Evolutionary conservation across 1,284 basidiomycete genomes (phyloP).

Genomic region (Salmacisia buchloeana): DNA sequence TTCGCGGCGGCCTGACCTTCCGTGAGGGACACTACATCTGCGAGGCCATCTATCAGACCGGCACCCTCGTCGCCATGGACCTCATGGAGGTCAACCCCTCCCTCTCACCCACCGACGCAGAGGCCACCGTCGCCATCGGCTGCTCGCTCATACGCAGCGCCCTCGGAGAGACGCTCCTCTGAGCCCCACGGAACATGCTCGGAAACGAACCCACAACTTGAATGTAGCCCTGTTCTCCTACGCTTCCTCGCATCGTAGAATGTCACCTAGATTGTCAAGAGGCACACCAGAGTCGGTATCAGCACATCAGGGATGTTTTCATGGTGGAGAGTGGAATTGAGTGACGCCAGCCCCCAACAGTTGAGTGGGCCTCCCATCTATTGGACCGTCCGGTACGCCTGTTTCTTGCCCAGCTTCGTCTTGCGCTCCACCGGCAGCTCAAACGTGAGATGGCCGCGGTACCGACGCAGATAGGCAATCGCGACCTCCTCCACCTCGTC

Average conservation of each 20-base stretch:
- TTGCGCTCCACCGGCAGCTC: constrained; percentile 53
- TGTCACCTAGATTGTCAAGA: background rate
- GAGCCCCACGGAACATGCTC: background rate
- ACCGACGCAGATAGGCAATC: constrained; percentile 83
- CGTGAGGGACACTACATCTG: constrained; percentile 90
- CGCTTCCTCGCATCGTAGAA: background rate
- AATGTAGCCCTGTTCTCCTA: background rate
- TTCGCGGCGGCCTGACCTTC: constrained; percentile 88
- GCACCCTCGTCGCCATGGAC: constrained; percentile 73
- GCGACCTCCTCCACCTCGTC: constrained; percentile 83
- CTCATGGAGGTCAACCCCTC: constrained; percentile 91
- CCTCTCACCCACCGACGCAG: constrained; percentile 64
- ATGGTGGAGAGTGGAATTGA: background rate
- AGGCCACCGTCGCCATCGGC: constrained; percentile 86
- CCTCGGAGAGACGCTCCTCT: constrained; percentile 60
- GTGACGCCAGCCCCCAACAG: too few relatives aligned
- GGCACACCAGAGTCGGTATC: background rate
- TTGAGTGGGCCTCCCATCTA: background rate
- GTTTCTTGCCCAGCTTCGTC: constrained; percentile 9
- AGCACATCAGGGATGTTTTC: background rate
- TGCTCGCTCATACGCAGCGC: constrained; percentile 86
- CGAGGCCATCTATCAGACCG: constrained; percentile 89
- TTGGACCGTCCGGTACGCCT: constrained; percentile 7
- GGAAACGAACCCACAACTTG: background rate
- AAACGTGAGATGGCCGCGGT: constrained; percentile 63